phyloP scores from a whole-genome alignment of 176 grass and related monocot species.

The Pontederia crassipes region DNA sequence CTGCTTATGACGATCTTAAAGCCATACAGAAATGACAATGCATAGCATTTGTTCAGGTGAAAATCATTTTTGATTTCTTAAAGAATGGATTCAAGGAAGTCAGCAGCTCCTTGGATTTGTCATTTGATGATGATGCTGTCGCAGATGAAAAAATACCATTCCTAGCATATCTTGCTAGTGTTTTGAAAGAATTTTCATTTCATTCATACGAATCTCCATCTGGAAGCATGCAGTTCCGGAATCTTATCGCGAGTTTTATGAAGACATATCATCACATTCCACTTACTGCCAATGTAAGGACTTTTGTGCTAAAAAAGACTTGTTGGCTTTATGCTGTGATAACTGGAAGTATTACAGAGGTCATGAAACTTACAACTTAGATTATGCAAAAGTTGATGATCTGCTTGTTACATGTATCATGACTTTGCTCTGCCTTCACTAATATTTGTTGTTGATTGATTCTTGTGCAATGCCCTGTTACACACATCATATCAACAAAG shows the following conservation, averaged over 20 bases:
- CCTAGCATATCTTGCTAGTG: conserved; percentile 77
- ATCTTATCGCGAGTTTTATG: conserved; percentile 88
- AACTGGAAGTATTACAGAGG: no score
- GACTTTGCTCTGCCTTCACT: no score
- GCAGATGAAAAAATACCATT: conserved; percentile 99
- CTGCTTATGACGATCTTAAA: neutral
- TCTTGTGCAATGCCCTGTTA: no score
- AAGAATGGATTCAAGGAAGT: conserved; percentile 89
- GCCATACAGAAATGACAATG: neutral
- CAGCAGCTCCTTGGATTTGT: conserved; percentile 92
- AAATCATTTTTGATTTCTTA: conserved; percentile 94
- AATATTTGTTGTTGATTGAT: no score
- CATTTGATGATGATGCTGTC: conserved; percentile 88
- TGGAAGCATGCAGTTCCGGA: conserved; percentile 70
- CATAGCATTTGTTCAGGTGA: conserved; percentile 54
- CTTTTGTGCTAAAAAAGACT: no score
- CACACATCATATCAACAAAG: no score
- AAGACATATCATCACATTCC: conserved; percentile 96
- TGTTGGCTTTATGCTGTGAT: no score
- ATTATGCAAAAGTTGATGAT: no score
- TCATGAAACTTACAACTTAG: no score
- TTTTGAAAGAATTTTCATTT: conserved; percentile 69
- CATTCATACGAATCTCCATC: conserved; percentile 82
- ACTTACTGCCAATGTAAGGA: conserved; percentile 68
- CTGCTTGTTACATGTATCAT: no score